A percentile compares a stretch with the other conserved stretches of the same genome.
phyloP scores from a whole-genome alignment of 1,284 basidiomycete species.

The Anthracocystis panici-leucophaei region DNA sequence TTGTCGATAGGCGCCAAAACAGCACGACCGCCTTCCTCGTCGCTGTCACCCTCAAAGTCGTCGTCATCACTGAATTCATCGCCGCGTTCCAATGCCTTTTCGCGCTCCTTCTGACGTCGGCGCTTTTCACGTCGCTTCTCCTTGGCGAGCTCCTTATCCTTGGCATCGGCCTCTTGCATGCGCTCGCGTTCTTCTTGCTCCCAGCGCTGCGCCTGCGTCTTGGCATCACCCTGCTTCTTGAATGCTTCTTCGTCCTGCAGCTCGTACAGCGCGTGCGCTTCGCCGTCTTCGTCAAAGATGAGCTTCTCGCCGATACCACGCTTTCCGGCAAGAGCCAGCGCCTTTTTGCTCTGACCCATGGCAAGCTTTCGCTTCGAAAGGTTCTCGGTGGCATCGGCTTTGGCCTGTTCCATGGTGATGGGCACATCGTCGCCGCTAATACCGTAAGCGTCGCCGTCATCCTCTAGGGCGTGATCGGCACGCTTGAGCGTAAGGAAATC shows the following conservation, averaged over 20 bases:
- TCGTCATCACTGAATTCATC: slow-evolving; percentile 62
- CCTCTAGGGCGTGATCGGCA: slow-evolving; percentile 81
- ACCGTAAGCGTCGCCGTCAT: slow-evolving; percentile 53
- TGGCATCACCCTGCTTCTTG: slow-evolving; percentile 78
- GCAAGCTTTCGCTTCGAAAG: slow-evolving; percentile 78
- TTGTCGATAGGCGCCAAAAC: slow-evolving; percentile 52
- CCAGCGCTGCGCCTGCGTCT: slow-evolving; percentile 81
- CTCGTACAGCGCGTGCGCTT: slow-evolving; percentile 76
- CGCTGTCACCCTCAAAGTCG: slow-evolving; percentile 15
- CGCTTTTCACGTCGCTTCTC: slow-evolving; percentile 71
- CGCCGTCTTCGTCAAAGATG: slow-evolving; percentile 79
- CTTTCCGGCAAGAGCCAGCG: slow-evolving; percentile 83
- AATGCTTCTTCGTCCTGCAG: slow-evolving; percentile 78
- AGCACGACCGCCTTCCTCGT: slow-evolving; percentile 58
- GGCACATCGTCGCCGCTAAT: slow-evolving; percentile 21
- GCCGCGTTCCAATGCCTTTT: slow-evolving; percentile 74
- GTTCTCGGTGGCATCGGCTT: slow-evolving; percentile 71
- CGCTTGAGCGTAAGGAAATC: slow-evolving; percentile 96
- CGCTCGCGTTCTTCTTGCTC: slow-evolving; percentile 82
- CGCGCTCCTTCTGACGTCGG: slow-evolving; percentile 85
- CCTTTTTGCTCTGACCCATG: slow-evolving; percentile 82
- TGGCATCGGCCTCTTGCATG: slow-evolving; percentile 78
- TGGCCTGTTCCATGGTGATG: slow-evolving; percentile 42
- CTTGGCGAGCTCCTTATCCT: slow-evolving; percentile 64
- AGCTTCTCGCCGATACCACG: slow-evolving; percentile 80